phyloP scores from a whole-genome alignment of 176 grass and related monocot genomes.

The Cenchrus americanus region DNA sequence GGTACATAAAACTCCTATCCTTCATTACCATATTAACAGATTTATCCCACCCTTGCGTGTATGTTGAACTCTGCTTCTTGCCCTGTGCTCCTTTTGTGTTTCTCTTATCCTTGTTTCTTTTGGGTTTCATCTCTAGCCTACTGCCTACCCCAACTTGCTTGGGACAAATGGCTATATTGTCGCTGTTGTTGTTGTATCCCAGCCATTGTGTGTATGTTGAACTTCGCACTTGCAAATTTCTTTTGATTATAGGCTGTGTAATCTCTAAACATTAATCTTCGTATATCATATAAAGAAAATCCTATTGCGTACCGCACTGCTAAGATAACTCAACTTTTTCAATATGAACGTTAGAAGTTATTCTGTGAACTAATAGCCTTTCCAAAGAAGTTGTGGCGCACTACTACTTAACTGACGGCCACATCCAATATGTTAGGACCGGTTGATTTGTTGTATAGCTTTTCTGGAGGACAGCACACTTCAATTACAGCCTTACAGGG shows the following conservation, averaged over 20 bases:
- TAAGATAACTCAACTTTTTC: neutral
- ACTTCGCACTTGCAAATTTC: neutral
- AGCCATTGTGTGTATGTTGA: neutral
- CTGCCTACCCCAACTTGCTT: no score
- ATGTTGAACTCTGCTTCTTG: neutral
- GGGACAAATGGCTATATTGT: no score
- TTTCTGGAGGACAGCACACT: neutral
- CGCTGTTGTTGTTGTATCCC: no score
- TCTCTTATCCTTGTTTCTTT: no score
- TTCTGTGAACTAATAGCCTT: neutral
- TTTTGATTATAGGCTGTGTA: neutral
- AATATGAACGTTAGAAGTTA: neutral
- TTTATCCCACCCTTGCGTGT: neutral
- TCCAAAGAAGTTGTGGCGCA: neutral
- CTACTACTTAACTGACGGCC: neutral
- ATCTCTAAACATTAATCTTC: neutral
- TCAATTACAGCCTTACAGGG: neutral
- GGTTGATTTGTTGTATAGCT: neutral
- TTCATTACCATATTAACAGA: conserved; percentile 18
- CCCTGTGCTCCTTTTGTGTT: no score
- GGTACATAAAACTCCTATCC: conserved; percentile 22
- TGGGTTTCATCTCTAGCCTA: no score
- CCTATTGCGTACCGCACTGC: neutral
- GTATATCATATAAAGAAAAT: neutral
- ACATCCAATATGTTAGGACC: neutral